Conservation (phyloP, 1,139 yeast species). For the Magnusiomyces tetraspermus region DNA sequence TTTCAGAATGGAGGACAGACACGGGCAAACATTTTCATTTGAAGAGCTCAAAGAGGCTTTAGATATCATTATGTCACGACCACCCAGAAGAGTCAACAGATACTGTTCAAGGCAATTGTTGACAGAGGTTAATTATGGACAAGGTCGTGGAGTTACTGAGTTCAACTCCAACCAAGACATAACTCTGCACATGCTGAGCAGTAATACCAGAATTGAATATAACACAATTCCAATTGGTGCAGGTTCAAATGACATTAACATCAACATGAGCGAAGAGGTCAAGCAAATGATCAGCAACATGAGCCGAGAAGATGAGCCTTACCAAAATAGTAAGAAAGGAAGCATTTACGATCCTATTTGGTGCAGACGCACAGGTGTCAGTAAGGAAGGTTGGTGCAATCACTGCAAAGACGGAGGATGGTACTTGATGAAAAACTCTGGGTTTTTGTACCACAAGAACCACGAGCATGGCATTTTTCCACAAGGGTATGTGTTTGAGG, state of each 20-base stretch:
- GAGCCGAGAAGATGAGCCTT: constrained; percentile 13
- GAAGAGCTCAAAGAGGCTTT: constrained; percentile 22
- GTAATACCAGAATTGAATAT: constrained; percentile 17
- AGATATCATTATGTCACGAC: constrained; percentile 21
- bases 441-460: constrained; percentile 26
- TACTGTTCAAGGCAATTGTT: constrained; percentile 22
- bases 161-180: constrained; percentile 17
- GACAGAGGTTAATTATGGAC: constrained; percentile 21
- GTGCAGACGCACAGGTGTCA: constrained; percentile 19
- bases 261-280: not conserved
- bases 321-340: constrained; percentile 18
- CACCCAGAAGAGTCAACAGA: constrained; percentile 23
- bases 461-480: constrained; percentile 28
- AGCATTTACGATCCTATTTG: constrained; percentile 22
- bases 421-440: constrained; percentile 25
- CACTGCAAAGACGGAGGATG: constrained; percentile 23
- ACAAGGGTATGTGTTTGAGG: constrained; percentile 25
- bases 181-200: constrained; percentile 18
- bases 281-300: constrained; percentile 1
- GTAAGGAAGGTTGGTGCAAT: constrained; percentile 26
- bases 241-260: constrained; percentile 5
- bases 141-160: constrained; percentile 22
- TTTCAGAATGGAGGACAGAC: constrained; percentile 21
- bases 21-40: constrained; percentile 19
- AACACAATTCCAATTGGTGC: constrained; percentile 15